phyloP scores from a whole-genome alignment of 2,329 filamentous ascomycete genomes.

The Pseudogymnoascus sp. region DNA sequence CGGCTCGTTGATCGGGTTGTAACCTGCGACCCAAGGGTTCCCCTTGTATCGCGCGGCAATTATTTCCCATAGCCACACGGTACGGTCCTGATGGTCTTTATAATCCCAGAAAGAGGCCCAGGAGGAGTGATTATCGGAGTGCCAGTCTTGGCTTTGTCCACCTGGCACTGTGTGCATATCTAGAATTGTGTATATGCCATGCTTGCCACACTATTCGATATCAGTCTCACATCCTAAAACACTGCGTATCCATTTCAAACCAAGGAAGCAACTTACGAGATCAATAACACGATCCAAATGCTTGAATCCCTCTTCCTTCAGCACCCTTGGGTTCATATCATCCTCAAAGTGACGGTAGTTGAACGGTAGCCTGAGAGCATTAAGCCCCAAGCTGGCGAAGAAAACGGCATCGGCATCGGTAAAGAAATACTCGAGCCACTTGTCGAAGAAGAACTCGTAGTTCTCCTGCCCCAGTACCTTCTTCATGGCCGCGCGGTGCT shows the following conservation, averaged over 20 bases:
- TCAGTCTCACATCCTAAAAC: conserved; percentile 15
- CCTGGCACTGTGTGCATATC: conserved; percentile 43
- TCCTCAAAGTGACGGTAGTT: conserved; percentile 35
- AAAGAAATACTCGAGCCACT: conserved; percentile 41
- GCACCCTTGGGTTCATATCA: conserved; percentile 37
- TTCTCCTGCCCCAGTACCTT: conserved; percentile 38
- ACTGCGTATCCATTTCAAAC: not conserved
- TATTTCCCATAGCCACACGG: conserved; percentile 41
- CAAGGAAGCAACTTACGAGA: conserved; percentile 17
- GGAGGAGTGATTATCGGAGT: conserved; percentile 39
- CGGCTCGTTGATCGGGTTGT: conserved; percentile 45
- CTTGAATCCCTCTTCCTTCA: conserved; percentile 39
- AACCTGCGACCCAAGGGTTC: conserved; percentile 41
- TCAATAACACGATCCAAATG: conserved; percentile 40
- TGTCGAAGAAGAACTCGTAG: conserved; percentile 43
- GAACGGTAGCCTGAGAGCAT: conserved; percentile 41
- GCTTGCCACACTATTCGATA: conserved; percentile 25
- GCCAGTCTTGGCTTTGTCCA: conserved; percentile 44
- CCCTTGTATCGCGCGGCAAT: conserved; percentile 37
- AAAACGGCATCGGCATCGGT: conserved; percentile 41
- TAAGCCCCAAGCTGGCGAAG: conserved; percentile 38
- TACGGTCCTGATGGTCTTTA: conserved; percentile 42
- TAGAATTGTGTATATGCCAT: conserved; percentile 43
- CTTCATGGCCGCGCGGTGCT: conserved; percentile 38
- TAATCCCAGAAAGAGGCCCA: conserved; percentile 44